Percentiles rank a stretch among this genome's conserved stretches.
phyloP scores from a whole-genome alignment of 371 early-diverging fungal genomes.

The Saksenaea oblongispora region DNA sequence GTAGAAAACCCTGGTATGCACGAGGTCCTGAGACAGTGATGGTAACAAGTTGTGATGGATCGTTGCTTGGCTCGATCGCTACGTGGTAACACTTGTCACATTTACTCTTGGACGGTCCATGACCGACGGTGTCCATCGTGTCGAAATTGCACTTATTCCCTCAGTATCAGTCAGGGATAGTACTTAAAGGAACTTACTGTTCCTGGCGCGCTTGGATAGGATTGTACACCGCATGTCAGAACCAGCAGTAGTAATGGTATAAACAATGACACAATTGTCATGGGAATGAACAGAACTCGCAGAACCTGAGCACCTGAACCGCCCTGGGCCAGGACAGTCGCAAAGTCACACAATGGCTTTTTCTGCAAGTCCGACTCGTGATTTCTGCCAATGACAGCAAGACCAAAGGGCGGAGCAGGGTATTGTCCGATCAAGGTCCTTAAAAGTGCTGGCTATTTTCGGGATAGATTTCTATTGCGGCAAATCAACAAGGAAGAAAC shows the following conservation, averaged over 20 bases:
- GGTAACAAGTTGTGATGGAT: conserved; percentile 15
- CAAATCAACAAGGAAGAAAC: too few relatives aligned
- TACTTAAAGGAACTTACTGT: conserved; percentile 32
- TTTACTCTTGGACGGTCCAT: conserved; percentile 45
- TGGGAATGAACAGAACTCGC: background rate
- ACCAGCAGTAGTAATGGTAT: background rate
- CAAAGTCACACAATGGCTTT: too few relatives aligned
- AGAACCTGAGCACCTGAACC: background rate
- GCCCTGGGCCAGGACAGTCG: background rate
- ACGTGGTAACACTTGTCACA: conserved; percentile 44
- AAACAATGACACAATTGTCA: background rate
- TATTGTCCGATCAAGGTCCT: too few relatives aligned
- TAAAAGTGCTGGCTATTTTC: too few relatives aligned
- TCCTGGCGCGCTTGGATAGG: conserved; percentile 47
- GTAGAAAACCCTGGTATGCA: conserved; percentile 41
- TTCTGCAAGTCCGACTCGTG: too few relatives aligned
- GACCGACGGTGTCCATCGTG: conserved; percentile 42
- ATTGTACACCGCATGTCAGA: background rate
- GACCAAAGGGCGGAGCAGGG: too few relatives aligned
- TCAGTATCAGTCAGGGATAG: background rate
- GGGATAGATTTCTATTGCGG: too few relatives aligned
- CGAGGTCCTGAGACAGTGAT: conserved; percentile 29
- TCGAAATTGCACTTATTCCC: conserved; percentile 40
- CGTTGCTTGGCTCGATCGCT: conserved; percentile 10
- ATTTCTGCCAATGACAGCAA: too few relatives aligned